phyloP scores from a whole-genome alignment of 2,329 filamentous ascomycete genomes.

The Eutypella sp. region DNA sequence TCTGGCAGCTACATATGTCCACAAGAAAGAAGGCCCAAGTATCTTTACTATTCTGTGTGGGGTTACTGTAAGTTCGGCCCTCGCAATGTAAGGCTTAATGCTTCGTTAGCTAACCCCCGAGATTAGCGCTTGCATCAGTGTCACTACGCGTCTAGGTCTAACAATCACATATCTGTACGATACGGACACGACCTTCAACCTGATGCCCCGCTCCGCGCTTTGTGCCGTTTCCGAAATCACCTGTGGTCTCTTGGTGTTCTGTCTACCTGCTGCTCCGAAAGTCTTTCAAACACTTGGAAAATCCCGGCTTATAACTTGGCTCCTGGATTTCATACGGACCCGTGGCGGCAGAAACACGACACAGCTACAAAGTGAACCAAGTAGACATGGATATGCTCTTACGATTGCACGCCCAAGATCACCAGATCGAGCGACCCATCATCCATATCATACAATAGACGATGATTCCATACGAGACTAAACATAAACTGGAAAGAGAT shows the following conservation, averaged over 20 bases:
- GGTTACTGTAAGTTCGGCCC: not conserved
- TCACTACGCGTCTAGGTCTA: not conserved
- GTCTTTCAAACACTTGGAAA: no score
- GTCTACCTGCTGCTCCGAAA: not conserved
- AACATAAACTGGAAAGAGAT: no score
- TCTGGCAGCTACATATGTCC: not conserved
- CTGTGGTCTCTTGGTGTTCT: not conserved
- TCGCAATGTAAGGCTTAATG: not conserved
- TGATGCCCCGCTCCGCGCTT: not conserved
- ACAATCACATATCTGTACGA: not conserved
- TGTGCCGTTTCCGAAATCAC: not conserved
- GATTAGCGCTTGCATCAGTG: not conserved
- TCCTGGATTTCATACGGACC: no score
- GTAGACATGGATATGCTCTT: no score
- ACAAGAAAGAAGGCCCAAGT: not conserved
- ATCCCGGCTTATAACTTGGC: no score
- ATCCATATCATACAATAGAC: no score
- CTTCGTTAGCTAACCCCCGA: not conserved
- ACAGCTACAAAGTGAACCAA: no score
- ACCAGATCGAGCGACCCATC: no score
- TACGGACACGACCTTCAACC: not conserved
- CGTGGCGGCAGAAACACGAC: no score
- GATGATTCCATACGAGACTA: no score
- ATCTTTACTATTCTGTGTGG: not conserved
- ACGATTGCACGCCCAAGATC: no score